Evolutionary conservation across 1,284 basidiomycete species (phyloP).

Genomic region (Trametes sp.): DNA sequence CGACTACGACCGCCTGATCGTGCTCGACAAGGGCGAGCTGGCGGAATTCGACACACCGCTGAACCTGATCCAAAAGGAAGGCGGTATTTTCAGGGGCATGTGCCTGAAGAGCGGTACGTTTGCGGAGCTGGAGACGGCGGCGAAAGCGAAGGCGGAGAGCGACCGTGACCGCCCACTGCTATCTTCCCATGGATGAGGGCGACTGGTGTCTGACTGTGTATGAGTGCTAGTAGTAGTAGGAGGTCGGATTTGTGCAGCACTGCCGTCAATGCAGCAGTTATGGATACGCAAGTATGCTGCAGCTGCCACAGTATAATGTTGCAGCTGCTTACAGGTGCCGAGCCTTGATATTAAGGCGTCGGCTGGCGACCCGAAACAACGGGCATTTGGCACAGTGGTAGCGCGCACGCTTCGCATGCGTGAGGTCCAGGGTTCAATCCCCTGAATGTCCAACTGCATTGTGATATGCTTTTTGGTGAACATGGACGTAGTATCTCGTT

Average conservation of each 20-base stretch:
- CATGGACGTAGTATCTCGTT: no score
- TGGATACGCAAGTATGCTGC: no score
- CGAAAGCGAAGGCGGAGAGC: slow-evolving; percentile 51
- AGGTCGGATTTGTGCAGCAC: no score
- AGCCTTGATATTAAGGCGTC: no score
- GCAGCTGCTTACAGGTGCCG: no score
- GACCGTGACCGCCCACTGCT: no score
- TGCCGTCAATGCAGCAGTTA: no score
- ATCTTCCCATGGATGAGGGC: no score
- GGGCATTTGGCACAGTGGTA: slow-evolving; percentile 24
- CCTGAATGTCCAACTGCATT: slow-evolving; percentile 15
- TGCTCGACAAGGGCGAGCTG: slow-evolving; percentile 83
- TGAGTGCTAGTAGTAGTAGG: no score
- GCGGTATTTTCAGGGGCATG: slow-evolving; percentile 80
- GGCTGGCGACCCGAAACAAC: no score
- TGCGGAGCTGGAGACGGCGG: slow-evolving; percentile 68
- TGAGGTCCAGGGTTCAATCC: slow-evolving; percentile 23
- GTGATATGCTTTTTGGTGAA: not conserved
- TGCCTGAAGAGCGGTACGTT: slow-evolving; percentile 86
- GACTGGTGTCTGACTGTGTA: no score
- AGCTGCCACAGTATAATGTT: no score
- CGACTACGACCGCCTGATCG: slow-evolving; percentile 83
- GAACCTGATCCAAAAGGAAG: slow-evolving; percentile 75
- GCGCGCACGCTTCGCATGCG: slow-evolving; percentile 23
- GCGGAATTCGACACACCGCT: slow-evolving; percentile 87